These are phyloP conservation scores for Cladorrhinum sp. DNA, from an alignment of 2,329 filamentous ascomycete genomes.

Conservation along the genomic window DNA sequence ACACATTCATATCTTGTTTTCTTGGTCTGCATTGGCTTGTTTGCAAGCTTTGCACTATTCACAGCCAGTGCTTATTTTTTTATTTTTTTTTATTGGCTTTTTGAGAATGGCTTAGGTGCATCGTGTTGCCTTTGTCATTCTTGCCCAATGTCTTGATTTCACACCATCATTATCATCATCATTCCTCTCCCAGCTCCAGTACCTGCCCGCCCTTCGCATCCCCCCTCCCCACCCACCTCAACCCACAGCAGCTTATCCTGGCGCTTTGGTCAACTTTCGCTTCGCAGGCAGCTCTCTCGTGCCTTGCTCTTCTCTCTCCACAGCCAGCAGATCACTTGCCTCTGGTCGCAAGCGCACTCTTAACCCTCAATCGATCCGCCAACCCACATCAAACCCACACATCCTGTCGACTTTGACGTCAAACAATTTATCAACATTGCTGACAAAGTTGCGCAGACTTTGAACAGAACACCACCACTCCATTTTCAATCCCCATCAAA, in stretches of 20 bases:
- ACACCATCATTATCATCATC: no score
- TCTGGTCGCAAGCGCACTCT: conserved; percentile 6
- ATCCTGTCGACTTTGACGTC: conserved; percentile 7
- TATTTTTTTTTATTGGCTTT: conserved; percentile 5
- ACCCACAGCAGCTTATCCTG: background rate
- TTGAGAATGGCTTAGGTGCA: background rate
- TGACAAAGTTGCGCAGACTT: conserved; percentile 15
- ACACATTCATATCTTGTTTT: conserved; percentile 28
- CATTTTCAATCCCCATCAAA: conserved; percentile 20
- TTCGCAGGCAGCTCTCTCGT: conserved; percentile 7
- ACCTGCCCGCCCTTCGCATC: conserved; percentile 6
- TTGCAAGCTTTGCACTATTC: conserved; percentile 4
- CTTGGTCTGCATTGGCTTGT: conserved; percentile 11
- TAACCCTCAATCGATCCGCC: conserved; percentile 5
- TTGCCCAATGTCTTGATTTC: no score
- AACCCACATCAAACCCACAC: conserved; percentile 10
- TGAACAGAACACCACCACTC: conserved; percentile 19
- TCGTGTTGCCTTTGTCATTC: background rate
- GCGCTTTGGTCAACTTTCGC: background rate
- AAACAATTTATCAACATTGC: conserved; percentile 15
- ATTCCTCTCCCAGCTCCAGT: conserved; percentile 10
- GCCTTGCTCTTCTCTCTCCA: conserved; percentile 15
- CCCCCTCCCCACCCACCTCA: conserved; percentile 7
- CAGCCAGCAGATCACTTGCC: conserved; percentile 10
- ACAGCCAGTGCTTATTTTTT: conserved; percentile 1